Percentiles rank a stretch among this genome's conserved stretches.
Conservation (phyloP, 805 yeast genomes). For the Candida tibetensis region DNA sequence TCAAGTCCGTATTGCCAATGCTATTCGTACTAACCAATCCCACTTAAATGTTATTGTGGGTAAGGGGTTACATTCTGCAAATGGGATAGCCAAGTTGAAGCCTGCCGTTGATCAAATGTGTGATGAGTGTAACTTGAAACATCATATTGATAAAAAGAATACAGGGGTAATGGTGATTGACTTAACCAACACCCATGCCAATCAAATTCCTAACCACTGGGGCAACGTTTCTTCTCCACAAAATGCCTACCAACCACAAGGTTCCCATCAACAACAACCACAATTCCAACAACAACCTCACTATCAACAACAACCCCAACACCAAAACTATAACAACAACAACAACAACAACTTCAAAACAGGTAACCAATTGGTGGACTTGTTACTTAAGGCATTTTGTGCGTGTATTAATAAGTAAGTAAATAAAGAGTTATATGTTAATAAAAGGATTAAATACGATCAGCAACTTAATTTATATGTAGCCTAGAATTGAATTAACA, state of each 20-base stretch:
- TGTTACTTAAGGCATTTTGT: conserved; percentile 32
- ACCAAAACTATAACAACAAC: conserved; percentile 2
- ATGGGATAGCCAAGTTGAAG: conserved; percentile 81
- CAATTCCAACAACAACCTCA: conserved; percentile 12
- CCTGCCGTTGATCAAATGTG: conserved; percentile 87
- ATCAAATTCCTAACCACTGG: conserved; percentile 36
- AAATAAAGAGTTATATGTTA: not conserved
- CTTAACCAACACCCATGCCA: conserved; percentile 31
- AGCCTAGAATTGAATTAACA: conserved; percentile 42
- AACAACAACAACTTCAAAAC: conserved; percentile 17
- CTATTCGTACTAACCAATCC: conserved; percentile 55
- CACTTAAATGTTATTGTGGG: conserved; percentile 85
- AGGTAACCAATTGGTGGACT: conserved; percentile 27
- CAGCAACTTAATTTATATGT: not conserved
- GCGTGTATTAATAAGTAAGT: conserved; percentile 26
- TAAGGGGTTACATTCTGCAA: conserved; percentile 80
- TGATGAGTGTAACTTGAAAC: conserved; percentile 57
- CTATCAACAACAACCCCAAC: conserved; percentile 11
- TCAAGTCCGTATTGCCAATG: conserved; percentile 69
- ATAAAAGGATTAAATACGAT: conserved; percentile 1
- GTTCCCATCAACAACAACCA: conserved; percentile 18
- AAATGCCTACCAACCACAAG: conserved; percentile 22
- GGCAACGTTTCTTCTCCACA: conserved; percentile 17
- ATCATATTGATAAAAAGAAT: conserved; percentile 66
- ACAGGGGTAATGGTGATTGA: conserved; percentile 78